These are phyloP conservation scores for Eutrema yunnanense DNA, from an alignment of 345 rosid genomes.

Conservation along the genomic window DNA sequence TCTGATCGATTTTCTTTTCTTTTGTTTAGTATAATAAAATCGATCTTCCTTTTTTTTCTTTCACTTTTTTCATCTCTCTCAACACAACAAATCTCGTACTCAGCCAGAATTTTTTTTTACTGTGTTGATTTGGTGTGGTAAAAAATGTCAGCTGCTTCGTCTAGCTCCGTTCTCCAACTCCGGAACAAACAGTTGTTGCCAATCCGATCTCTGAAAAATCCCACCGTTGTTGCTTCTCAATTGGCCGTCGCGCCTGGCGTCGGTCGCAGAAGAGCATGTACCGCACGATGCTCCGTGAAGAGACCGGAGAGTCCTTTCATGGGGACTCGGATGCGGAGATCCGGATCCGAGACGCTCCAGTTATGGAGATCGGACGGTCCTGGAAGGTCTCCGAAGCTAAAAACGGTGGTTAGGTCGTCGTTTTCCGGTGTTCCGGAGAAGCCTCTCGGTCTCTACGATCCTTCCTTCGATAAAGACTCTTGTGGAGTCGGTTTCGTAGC, in stretches of 20 bases:
- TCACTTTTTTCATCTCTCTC: no score
- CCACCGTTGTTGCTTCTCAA: slow-evolving; percentile 31
- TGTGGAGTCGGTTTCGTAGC: slow-evolving; percentile 99
- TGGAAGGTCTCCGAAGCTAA: slow-evolving; percentile 62
- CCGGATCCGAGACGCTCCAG: slow-evolving; percentile 53
- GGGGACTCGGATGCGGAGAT: slow-evolving; percentile 42
- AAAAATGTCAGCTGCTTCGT: slow-evolving; percentile 53
- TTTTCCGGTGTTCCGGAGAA: slow-evolving; percentile 87
- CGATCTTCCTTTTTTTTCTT: neutral
- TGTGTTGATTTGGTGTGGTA: neutral
- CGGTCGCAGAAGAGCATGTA: slow-evolving; percentile 21
- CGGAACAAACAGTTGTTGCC: slow-evolving; percentile 21
- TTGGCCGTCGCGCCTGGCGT: slow-evolving; percentile 27
- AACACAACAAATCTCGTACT: no score
- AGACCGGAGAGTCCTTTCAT: slow-evolving; percentile 41
- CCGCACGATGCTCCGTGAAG: slow-evolving; percentile 33
- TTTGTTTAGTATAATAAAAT: no score
- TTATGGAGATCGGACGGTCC: slow-evolving; percentile 84
- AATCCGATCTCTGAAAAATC: slow-evolving; percentile 23
- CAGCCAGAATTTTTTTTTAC: neutral
- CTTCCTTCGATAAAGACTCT: slow-evolving; percentile 88
- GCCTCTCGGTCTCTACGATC: slow-evolving; percentile 95
- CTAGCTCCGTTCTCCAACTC: slow-evolving; percentile 39
- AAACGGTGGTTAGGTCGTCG: slow-evolving; percentile 57
- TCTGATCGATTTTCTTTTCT: neutral